A percentile compares a stretch with the other conserved stretches of the same genome.
These are phyloP conservation scores for Nicotiana obtusifolia DNA, from an alignment of 257 asterid genomes.

Conservation along the genomic window DNA sequence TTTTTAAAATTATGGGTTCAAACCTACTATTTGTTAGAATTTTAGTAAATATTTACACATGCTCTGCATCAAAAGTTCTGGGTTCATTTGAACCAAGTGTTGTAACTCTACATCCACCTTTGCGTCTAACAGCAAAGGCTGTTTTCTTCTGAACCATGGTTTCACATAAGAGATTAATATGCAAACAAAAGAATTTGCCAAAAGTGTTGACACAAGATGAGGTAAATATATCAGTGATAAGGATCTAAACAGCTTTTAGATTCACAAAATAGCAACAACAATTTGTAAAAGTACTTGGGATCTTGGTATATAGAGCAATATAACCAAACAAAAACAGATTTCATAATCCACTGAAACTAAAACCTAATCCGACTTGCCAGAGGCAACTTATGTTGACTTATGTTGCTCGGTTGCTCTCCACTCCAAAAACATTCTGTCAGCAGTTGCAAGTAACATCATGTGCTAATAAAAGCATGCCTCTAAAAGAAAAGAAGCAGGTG, in stretches of 20 bases:
- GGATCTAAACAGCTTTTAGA: neutral
- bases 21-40: too few relatives aligned
- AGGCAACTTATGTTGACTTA: conserved; percentile 48
- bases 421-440: neutral
- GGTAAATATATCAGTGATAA: neutral
- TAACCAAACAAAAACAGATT: neutral
- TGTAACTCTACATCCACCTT: too few relatives aligned
- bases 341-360: neutral
- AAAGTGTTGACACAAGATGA: neutral
- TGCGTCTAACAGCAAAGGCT: neutral
- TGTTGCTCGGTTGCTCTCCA: conserved; percentile 28
- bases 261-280: neutral
- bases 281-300: neutral
- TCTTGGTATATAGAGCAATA: neutral
- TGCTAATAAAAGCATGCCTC: conserved; percentile 8
- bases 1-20: too few relatives aligned
- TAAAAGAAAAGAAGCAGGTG: conserved; percentile 28
- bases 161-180: neutral
- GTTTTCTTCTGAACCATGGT: neutral
- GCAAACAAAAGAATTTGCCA: neutral
- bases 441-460: neutral
- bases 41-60: too few relatives aligned
- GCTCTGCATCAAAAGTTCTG: too few relatives aligned
- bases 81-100: too few relatives aligned
- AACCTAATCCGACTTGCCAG: neutral